Evolutionary conservation across 2,329 filamentous ascomycete species (phyloP).

Genomic region (Lasiodiplodia theobromae): DNA sequence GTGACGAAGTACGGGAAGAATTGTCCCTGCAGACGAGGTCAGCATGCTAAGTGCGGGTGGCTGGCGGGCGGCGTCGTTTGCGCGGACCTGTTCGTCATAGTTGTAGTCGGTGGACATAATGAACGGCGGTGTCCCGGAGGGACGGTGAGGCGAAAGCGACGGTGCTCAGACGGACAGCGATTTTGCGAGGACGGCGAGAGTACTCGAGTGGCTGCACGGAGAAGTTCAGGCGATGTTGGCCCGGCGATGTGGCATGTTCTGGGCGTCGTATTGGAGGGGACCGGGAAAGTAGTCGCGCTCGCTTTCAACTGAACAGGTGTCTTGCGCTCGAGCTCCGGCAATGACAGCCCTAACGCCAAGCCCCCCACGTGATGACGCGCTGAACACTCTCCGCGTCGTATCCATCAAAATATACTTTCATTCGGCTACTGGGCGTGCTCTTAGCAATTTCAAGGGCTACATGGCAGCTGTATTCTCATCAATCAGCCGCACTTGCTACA

Average conservation of each 20-base stretch:
- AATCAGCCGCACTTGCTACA: not conserved
- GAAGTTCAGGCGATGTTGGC: constrained; percentile 13
- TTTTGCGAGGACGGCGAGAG: not conserved
- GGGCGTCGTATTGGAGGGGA: constrained; percentile 10
- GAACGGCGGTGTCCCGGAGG: constrained; percentile 34
- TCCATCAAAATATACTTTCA: not conserved
- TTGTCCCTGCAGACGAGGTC: constrained; percentile 69
- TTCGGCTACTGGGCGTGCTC: not conserved
- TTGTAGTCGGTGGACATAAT: constrained; percentile 94
- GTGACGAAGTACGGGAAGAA: constrained; percentile 99
- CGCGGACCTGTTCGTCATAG: constrained; percentile 86
- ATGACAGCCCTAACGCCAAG: constrained; percentile 17
- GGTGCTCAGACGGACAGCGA: constrained; percentile 1
- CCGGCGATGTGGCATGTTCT: constrained; percentile 20
- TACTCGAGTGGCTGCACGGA: not conserved
- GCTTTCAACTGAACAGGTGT: constrained; percentile 30
- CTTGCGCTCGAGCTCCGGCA: constrained; percentile 28
- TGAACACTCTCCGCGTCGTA: not conserved
- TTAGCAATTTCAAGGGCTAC: not conserved
- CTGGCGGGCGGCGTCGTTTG: not conserved
- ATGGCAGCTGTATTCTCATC: not conserved
- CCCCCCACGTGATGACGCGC: constrained; percentile 25
- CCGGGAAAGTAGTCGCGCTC: constrained; percentile 9
- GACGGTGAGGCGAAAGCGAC: constrained; percentile 22
- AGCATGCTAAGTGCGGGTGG: constrained; percentile 21